Evolutionary conservation across 306 rosid species (phyloP), one percentile per base, ranked within the genome.

Genomic region (Citrullus colocynthis): DNA sequence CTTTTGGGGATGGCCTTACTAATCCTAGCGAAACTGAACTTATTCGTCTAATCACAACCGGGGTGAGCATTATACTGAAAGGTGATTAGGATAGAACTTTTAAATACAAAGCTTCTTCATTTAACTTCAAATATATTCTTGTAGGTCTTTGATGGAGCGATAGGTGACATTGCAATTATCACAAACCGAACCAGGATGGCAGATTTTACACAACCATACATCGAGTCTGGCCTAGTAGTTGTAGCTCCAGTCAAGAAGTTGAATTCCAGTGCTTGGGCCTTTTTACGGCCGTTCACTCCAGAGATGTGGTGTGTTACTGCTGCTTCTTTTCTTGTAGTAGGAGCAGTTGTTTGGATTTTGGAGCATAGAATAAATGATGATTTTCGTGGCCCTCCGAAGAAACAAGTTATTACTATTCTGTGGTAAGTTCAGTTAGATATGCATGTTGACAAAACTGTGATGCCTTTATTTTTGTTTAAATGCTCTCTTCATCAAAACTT

Each of bases 341-440:
- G 99, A 83, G 87, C 90, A 52, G 97, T 83, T 76, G 86, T 96
- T 82, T 96, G 99, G 99, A 85, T 92, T 80, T 85, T 96, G 86
- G 99, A 96, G 90, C 99, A 96, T 81, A 87, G 98, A 80, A 84
- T 77, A 78, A 96, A 96, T 57, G 97, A 90, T 81, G 96, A 92
- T 0, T 95, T 95, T 69, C 91, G 99, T 16, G 99, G 99, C 60
- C 97, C 99, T 82, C 99, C 99, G 4, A 92, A 65, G 81, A 86
- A 64, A 83, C 99, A 95, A 86, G 6, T 86, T 13, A 80, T 88
- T 65, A 95, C 99, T 20, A 37, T 85, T 63, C 87, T 92, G 42
- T 95, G 99, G 99, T 92, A 81, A 80, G 91, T 78, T 14, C 42
- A 45, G 57, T 45, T 10, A 42, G 36, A 69, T 8, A 69, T 10